Evolutionary conservation across 2,329 filamentous ascomycete genomes (phyloP).

Genomic region (Paecilomyces variotii): DNA sequence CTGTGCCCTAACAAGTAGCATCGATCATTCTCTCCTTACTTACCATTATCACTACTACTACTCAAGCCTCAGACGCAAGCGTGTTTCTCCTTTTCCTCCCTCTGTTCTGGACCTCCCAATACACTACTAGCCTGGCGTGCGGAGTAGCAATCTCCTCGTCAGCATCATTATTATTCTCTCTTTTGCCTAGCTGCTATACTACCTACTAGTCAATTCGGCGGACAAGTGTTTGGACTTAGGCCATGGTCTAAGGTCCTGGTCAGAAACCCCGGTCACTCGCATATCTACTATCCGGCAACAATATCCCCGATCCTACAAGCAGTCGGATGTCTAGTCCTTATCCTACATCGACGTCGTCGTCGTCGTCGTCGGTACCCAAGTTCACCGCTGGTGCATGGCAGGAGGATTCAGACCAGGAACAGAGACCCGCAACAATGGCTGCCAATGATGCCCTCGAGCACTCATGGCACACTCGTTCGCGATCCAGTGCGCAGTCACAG

Average conservation of each 20-base stretch:
- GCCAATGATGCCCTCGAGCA: conserved; percentile 28
- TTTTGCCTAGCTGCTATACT: background rate
- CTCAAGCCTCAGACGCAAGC: background rate
- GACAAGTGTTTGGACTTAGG: background rate
- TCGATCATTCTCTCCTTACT: background rate
- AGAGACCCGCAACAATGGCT: conserved; percentile 22
- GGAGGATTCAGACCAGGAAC: conserved; percentile 18
- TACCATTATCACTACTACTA: background rate
- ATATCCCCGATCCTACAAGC: background rate
- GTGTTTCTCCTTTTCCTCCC: background rate
- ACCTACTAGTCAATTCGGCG: background rate
- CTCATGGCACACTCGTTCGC: conserved; percentile 25
- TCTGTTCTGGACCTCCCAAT: background rate
- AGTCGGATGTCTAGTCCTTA: background rate
- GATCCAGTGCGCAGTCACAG: conserved; percentile 26
- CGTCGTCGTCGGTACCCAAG: background rate
- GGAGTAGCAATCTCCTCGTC: background rate
- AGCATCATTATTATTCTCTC: background rate
- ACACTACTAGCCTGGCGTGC: background rate
- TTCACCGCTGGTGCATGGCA: conserved; percentile 3
- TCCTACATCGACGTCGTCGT: background rate
- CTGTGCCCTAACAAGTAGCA: background rate
- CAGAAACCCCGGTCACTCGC: background rate
- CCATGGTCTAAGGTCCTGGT: background rate
- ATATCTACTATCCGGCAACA: background rate